Evolutionary conservation across 2,329 filamentous ascomycete genomes (phyloP), one percentile per base, ranked within the genome.

Genomic region (Pyrenophora seminiperda): DNA sequence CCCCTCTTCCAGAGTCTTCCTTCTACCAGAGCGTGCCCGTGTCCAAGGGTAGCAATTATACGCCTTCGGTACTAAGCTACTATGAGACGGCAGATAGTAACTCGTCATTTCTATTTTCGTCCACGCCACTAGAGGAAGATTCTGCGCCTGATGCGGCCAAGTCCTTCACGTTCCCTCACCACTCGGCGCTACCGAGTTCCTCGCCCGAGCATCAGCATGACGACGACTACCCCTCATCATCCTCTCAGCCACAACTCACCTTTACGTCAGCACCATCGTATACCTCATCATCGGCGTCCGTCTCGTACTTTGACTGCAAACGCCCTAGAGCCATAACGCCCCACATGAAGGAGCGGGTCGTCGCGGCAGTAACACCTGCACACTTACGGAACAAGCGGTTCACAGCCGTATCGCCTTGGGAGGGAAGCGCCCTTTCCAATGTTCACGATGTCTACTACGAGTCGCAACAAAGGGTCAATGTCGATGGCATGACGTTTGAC

Each of bases 401-500:
- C n/a, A 57, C 61, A 7, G 67, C 69, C 10, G 61, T 66, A 15
- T 71, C 67, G 20, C 67, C 70, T 2, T 73, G 68, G 51, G 68
- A 72, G 44, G 67, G 65, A 1, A 52, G 40, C 7, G 54, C 67
- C 0, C 41, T 72, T 3, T 47, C 65, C 5, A 65, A 63, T 24
- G 66, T 71, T 1, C 65, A 72, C 41, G 60, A 72, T 39, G 59
- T 71, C 1, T 58, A 64, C 27, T 54, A 71, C 14, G 66, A 73
- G 34, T 65, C 66, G 15, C 66, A 70, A 20, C 66, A 70, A 3
- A 53, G 67, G 10, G 63, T 73, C 11, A 56, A 61, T 9, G 64
- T 72, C 18, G 69, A 73, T 34, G 70, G 70, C 39, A 62, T 72
- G 60, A 66, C 67, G 0, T 72, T 73, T 38, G 70, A 73, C 42